A percentile compares a stretch with the other conserved stretches of the same genome.
These are phyloP conservation scores for Yamagishiella unicocca DNA, from an alignment of 139 green algal genomes.

Conservation along the genomic window DNA sequence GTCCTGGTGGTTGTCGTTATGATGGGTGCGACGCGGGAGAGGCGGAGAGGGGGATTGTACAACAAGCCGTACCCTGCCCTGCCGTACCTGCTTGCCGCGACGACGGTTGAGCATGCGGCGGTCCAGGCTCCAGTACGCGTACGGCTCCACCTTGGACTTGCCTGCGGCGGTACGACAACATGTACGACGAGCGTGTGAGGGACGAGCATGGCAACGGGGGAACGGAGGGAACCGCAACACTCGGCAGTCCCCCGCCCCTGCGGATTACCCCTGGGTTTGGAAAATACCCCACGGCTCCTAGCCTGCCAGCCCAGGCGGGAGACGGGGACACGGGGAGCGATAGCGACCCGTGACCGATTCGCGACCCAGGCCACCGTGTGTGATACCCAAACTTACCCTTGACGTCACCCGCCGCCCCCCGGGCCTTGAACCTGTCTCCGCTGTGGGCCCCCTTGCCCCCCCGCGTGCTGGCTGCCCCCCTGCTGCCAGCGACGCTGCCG, in stretches of 20 bases:
- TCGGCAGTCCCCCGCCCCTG: too few relatives aligned
- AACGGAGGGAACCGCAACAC: too few relatives aligned
- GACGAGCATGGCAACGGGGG: too few relatives aligned
- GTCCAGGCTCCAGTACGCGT: constrained; percentile 98
- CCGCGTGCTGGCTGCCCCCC: neutral
- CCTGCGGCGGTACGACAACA: constrained; percentile 5
- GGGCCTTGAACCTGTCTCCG: constrained; percentile 80
- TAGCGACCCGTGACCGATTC: too few relatives aligned
- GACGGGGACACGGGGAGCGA: too few relatives aligned
- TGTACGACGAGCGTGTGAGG: neutral
- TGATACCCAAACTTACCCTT: constrained; percentile 71
- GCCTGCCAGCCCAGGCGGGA: too few relatives aligned
- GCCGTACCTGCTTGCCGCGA: constrained; percentile 72
- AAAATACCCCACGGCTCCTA: too few relatives aligned
- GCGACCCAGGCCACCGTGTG: too few relatives aligned
- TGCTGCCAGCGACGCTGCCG: constrained; percentile 12
- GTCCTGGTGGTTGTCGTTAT: too few relatives aligned
- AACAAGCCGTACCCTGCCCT: neutral
- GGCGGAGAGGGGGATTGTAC: neutral
- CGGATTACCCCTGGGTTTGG: too few relatives aligned
- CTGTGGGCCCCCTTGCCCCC: constrained; percentile 64
- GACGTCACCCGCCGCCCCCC: constrained; percentile 78
- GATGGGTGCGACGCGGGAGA: neutral
- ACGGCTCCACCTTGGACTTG: constrained; percentile 89
- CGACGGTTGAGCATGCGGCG: constrained; percentile 95